Percentiles rank a stretch among this genome's conserved stretches.
Evolutionary conservation across 495 filamentous ascomycete genomes (phyloP).

Genomic region (Xylaria telfairii): DNA sequence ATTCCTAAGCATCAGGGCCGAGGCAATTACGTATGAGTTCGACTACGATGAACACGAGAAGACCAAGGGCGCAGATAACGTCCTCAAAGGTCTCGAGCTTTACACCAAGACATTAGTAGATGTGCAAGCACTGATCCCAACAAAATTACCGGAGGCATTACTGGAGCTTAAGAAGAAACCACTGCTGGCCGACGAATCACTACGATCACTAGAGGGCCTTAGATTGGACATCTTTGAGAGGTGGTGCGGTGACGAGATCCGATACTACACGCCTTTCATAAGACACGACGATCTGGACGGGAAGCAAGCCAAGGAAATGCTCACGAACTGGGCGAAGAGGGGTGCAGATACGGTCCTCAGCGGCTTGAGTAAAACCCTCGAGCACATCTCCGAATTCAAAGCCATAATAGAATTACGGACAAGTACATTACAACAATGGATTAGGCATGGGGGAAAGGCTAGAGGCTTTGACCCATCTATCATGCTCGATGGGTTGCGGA

Average conservation of each 20-base stretch:
- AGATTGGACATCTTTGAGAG: slow-evolving; percentile 80
- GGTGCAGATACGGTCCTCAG: slow-evolving; percentile 69
- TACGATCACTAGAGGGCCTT: slow-evolving; percentile 70
- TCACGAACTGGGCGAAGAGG: slow-evolving; percentile 75
- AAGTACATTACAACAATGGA: slow-evolving; percentile 76
- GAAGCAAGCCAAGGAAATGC: slow-evolving; percentile 65
- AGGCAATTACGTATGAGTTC: slow-evolving; percentile 67
- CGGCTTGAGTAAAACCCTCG: slow-evolving; percentile 63
- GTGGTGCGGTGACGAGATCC: slow-evolving; percentile 85
- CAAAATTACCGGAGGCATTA: slow-evolving; percentile 73
- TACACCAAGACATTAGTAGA: slow-evolving; percentile 80
- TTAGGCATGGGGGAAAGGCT: slow-evolving; percentile 58
- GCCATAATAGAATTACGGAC: slow-evolving; percentile 71
- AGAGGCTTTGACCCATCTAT: slow-evolving; percentile 63
- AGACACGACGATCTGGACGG: slow-evolving; percentile 79
- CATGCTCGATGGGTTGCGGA: slow-evolving; percentile 71
- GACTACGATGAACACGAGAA: slow-evolving; percentile 47
- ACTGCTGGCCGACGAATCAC: slow-evolving; percentile 70
- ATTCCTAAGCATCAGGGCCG: slow-evolving; percentile 77
- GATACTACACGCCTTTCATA: slow-evolving; percentile 88
- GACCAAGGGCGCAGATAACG: slow-evolving; percentile 48
- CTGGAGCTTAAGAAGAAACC: slow-evolving; percentile 69
- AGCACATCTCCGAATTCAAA: slow-evolving; percentile 64
- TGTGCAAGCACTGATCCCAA: slow-evolving; percentile 75
- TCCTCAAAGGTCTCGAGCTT: slow-evolving; percentile 68